Conservation (phyloP, 208 protist species). For the Wallacemonas sp. region DNA sequence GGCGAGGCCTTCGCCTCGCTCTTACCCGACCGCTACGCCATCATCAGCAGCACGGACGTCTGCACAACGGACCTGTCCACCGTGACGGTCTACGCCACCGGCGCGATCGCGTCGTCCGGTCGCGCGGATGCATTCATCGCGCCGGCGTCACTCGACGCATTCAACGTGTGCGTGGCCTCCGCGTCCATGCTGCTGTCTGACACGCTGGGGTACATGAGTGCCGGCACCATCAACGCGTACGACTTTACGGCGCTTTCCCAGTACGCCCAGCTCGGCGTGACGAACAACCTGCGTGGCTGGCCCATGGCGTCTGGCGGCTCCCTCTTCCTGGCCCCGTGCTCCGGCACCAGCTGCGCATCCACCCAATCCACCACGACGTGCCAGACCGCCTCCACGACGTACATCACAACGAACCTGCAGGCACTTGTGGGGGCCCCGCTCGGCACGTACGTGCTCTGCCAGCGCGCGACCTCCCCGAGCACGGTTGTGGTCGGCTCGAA, state of each 20-base stretch:
- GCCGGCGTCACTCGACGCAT: neutral
- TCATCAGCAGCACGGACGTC: conserved; percentile 18
- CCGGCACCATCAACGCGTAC: conserved; percentile 21
- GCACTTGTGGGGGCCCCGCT: conserved; percentile 22
- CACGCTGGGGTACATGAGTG: conserved; percentile 47
- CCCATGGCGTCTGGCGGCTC: conserved; percentile 25
- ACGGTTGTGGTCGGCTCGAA: conserved; percentile 28
- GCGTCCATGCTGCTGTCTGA: conserved; percentile 11
- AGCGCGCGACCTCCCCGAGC: conserved; percentile 23
- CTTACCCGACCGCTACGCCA: conserved; percentile 26
- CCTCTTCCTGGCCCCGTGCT: conserved; percentile 50
- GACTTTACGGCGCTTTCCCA: conserved; percentile 37
- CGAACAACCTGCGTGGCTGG: conserved; percentile 44
- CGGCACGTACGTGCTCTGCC: conserved; percentile 57
- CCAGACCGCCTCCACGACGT: conserved; percentile 14
- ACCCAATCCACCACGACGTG: conserved; percentile 23
- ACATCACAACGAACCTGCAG: conserved; percentile 27
- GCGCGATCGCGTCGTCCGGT: conserved; percentile 25
- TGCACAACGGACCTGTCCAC: conserved; percentile 22
- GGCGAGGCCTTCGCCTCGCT: conserved; percentile 20
- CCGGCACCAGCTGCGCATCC: conserved; percentile 19
- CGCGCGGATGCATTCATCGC: conserved; percentile 30
- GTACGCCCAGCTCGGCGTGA: conserved; percentile 40
- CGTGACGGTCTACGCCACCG: conserved; percentile 21
- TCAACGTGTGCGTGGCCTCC: conserved; percentile 30